Evolutionary conservation across 2,329 filamentous ascomycete genomes (phyloP).

Genomic region (Didymella exigua): DNA sequence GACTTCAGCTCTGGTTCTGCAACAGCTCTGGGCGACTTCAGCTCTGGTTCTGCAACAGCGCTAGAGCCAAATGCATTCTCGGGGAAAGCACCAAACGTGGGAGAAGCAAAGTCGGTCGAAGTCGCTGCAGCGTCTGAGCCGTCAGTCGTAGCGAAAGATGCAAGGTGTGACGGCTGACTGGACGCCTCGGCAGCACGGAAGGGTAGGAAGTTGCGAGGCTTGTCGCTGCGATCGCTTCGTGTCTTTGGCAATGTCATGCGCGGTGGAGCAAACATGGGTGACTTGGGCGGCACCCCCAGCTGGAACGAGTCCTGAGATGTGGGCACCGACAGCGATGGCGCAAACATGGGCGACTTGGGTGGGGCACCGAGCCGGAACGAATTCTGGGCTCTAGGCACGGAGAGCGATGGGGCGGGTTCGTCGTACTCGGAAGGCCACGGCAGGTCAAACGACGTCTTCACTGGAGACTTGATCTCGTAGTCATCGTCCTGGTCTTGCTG

Average conservation of each 20-base stretch:
- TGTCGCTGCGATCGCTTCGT: conserved; percentile 7
- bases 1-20: conserved; percentile 46
- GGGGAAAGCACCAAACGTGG: conserved; percentile 47
- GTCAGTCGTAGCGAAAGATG: not conserved
- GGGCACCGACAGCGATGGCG: conserved; percentile 9
- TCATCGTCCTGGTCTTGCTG: conserved; percentile 18
- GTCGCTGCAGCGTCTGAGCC: not conserved
- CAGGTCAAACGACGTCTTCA: conserved; percentile 38
- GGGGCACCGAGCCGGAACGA: conserved; percentile 16
- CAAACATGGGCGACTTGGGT: conserved; percentile 33
- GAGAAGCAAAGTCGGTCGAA: conserved; percentile 37
- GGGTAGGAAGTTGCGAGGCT: conserved; percentile 5
- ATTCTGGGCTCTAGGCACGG: conserved; percentile 19
- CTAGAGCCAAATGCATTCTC: conserved; percentile 34
- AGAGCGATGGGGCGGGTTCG: conserved; percentile 19
- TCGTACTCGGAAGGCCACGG: conserved; percentile 40
- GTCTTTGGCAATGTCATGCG: conserved; percentile 13
- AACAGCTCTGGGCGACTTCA: conserved; percentile 43
- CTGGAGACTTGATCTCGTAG: conserved; percentile 36
- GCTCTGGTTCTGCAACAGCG: conserved; percentile 42
- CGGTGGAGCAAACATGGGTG: conserved; percentile 26
- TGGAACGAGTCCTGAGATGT: conserved; percentile 19
- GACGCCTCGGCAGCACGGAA: conserved; percentile 9
- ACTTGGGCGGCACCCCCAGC: conserved; percentile 23
- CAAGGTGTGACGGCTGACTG: not conserved